These are phyloP conservation scores for Magnolia kwangsiensis DNA, from an alignment of 164 flowering plant species.

Conservation along the genomic window DNA sequence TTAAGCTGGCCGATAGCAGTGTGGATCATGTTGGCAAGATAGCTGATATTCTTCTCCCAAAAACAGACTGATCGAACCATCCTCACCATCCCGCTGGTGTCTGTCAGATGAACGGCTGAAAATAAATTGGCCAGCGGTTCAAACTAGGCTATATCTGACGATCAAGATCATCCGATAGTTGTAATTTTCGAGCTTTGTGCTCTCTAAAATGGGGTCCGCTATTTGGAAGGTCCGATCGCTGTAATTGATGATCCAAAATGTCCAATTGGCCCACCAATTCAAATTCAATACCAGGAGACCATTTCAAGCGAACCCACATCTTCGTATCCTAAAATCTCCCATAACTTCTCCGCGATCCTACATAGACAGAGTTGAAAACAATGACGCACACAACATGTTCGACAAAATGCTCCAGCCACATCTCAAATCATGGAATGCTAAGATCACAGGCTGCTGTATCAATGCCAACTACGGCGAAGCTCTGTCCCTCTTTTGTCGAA, in stretches of 20 bases:
- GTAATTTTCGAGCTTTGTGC: too few species aligned
- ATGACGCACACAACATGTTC: background rate
- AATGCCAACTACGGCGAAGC: slow-evolving; percentile 17
- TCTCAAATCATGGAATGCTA: slow-evolving; percentile 16
- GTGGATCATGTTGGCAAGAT: too few species aligned
- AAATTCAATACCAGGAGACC: background rate
- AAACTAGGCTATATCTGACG: too few species aligned
- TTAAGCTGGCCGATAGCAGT: too few species aligned
- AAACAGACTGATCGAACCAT: too few species aligned
- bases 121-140: too few species aligned
- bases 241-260: background rate
- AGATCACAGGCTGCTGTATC: slow-evolving; percentile 8
- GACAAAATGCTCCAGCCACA: slow-evolving; percentile 14
- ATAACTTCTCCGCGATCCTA: background rate
- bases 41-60: too few species aligned
- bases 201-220: too few species aligned
- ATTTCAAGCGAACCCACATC: background rate
- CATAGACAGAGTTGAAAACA: background rate
- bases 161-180: too few species aligned
- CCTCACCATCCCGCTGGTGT: too few species aligned
- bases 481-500: slow-evolving; percentile 4
- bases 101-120: too few species aligned
- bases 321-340: background rate
- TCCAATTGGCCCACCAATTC: background rate
- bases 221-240: background rate